These are phyloP conservation scores for Glycine latifolia DNA, from an alignment of 306 rosid genomes.

Conservation along the genomic window DNA sequence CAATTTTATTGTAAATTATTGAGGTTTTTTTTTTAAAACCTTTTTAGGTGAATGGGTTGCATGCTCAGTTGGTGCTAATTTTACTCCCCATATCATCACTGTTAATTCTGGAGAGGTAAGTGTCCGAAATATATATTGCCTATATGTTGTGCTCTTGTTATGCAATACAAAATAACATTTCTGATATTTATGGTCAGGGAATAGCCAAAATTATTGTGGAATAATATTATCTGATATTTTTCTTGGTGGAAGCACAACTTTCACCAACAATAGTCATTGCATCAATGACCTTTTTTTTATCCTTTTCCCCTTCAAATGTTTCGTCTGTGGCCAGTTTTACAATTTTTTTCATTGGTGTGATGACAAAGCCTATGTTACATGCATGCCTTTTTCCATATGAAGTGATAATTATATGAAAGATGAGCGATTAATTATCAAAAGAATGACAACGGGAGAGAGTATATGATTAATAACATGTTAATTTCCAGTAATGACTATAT, in stretches of 20 bases:
- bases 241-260: not conserved
- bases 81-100: conserved; percentile 91
- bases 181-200: conserved; percentile 17
- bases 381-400: conserved; percentile 8
- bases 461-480: conserved; percentile 5
- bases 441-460: conserved; percentile 8
- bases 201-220: conserved; percentile 2
- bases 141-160: conserved; percentile 9
- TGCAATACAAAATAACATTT: conserved; percentile 13
- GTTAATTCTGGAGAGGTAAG: conserved; percentile 93
- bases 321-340: conserved; percentile 20
- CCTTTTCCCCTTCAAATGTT: conserved; percentile 9
- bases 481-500: conserved; percentile 28
- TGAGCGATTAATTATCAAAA: not conserved
- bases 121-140: conserved; percentile 27
- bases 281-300: not conserved
- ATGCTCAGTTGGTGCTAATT: conserved; percentile 89
- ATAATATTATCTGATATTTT: conserved; percentile 14
- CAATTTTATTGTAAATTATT: conserved; percentile 23
- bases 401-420: not conserved
- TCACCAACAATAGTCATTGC: not conserved
- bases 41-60: conserved; percentile 88
- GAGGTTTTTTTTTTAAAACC: not conserved
- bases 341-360: conserved; percentile 8
- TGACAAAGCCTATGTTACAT: not conserved